These are phyloP conservation scores for Acidiella bohemica DNA, from an alignment of 495 filamentous ascomycete genomes.

Conservation along the genomic window DNA sequence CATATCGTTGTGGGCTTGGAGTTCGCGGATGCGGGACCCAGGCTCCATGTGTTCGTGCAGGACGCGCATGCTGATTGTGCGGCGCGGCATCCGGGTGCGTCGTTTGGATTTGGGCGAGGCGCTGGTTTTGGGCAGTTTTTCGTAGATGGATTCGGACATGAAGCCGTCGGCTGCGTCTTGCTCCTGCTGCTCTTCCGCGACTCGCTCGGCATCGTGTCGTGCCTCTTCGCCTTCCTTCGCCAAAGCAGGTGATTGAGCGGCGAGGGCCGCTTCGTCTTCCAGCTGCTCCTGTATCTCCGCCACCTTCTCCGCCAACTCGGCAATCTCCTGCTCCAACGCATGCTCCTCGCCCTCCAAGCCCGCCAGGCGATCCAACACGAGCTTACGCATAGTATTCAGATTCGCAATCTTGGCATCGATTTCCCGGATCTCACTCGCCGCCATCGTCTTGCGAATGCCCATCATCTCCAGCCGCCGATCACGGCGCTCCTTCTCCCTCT, in stretches of 20 bases:
- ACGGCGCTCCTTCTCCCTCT: slow-evolving; percentile 61
- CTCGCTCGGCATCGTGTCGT: not conserved
- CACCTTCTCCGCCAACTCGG: slow-evolving; percentile 70
- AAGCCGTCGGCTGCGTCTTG: slow-evolving; percentile 54
- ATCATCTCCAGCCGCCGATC: slow-evolving; percentile 82
- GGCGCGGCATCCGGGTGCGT: slow-evolving; percentile 48
- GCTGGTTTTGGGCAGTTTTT: slow-evolving; percentile 57
- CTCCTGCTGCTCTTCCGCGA: slow-evolving; percentile 33
- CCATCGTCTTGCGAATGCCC: slow-evolving; percentile 90
- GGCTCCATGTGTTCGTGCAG: slow-evolving; percentile 92
- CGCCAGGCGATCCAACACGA: slow-evolving; percentile 79
- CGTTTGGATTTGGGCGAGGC: not conserved
- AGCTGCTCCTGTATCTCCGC: slow-evolving; percentile 70
- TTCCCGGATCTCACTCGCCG: slow-evolving; percentile 85
- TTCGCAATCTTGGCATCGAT: slow-evolving; percentile 96
- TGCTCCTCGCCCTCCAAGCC: slow-evolving; percentile 85
- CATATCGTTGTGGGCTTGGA: slow-evolving; percentile 75
- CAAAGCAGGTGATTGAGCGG: slow-evolving; percentile 31
- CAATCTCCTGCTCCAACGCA: slow-evolving; percentile 74
- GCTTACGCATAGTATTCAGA: slow-evolving; percentile 81
- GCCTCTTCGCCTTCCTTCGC: slow-evolving; percentile 37
- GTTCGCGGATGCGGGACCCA: slow-evolving; percentile 73
- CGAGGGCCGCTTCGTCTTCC: slow-evolving; percentile 51
- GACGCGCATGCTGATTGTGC: slow-evolving; percentile 75
- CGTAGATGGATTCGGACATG: slow-evolving; percentile 97